Conservation (phyloP, 1,139 yeast species). For the Scheffersomyces titani region DNA sequence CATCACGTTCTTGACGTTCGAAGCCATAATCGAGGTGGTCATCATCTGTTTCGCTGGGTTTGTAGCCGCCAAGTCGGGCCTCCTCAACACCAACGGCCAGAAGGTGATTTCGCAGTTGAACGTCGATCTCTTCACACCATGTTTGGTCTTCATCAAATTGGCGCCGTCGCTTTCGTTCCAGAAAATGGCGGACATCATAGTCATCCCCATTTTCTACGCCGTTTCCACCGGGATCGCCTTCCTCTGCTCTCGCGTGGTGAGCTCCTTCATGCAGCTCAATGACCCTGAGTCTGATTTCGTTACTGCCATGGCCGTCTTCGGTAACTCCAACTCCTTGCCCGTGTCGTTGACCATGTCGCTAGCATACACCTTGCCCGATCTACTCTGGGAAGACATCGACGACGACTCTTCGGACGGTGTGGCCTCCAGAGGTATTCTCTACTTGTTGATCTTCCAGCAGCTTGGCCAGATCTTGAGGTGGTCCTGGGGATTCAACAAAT, state of each 20-base stretch:
- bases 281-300: conserved; percentile 74
- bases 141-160: conserved; percentile 76
- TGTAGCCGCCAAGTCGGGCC: conserved; percentile 61
- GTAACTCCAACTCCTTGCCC: conserved; percentile 78
- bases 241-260: conserved; percentile 51
- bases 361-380: conserved; percentile 71
- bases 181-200: conserved; percentile 66
- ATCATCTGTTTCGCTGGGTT: conserved; percentile 73
- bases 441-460: conserved; percentile 78
- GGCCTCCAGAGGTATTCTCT: conserved; percentile 78
- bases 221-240: conserved; percentile 65
- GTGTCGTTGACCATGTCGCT: conserved; percentile 74
- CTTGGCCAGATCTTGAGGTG: conserved; percentile 81
- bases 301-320: conserved; percentile 88
- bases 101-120: conserved; percentile 66
- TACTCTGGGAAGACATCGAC: conserved; percentile 71
- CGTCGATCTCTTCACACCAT: conserved; percentile 82
- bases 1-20: conserved; percentile 67
- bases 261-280: conserved; percentile 51
- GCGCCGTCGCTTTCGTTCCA: conserved; percentile 71
- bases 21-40: conserved; percentile 78
- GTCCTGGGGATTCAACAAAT: conserved; percentile 90
- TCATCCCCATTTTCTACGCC: conserved; percentile 73
- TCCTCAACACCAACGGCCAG: conserved; percentile 62
- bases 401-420: conserved; percentile 69